A percentile compares a stretch with the other conserved stretches of the same genome.
phyloP scores from a whole-genome alignment of 495 filamentous ascomycete species.

The Penicillium manginii region DNA sequence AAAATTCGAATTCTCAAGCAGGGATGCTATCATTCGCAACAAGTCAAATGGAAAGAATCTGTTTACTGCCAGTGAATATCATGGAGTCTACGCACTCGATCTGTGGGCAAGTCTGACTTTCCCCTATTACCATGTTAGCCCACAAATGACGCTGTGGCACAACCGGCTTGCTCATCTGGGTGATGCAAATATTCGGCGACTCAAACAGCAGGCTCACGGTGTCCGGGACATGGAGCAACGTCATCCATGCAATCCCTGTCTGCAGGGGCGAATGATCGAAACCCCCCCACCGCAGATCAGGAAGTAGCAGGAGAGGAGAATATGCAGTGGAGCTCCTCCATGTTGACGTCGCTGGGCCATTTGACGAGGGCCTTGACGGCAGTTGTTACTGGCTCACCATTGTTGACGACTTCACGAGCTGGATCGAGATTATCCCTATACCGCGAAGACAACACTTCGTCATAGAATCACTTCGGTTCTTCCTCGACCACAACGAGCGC shows the following conservation, averaged over 20 bases:
- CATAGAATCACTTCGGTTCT: too few relatives aligned
- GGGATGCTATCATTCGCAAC: conserved; percentile 7
- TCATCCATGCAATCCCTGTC: conserved; percentile 21
- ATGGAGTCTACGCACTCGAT: conserved; percentile 20
- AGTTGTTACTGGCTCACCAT: too few relatives aligned
- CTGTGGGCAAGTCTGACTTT: conserved; percentile 15
- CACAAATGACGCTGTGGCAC: conserved; percentile 20
- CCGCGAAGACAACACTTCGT: too few relatives aligned
- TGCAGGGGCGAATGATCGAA: conserved; percentile 23
- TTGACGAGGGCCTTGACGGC: too few relatives aligned
- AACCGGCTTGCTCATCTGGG: conserved; percentile 20
- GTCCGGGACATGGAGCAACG: conserved; percentile 12
- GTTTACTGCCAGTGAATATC: conserved; percentile 18
- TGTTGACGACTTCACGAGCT: too few relatives aligned
- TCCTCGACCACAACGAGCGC: too few relatives aligned
- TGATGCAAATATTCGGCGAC: conserved; percentile 3
- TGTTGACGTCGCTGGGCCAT: conserved; percentile 17
- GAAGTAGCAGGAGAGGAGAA: conserved; percentile 16
- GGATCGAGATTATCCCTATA: too few relatives aligned
- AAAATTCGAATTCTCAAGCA: conserved; percentile 18
- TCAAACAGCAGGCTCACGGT: conserved; percentile 19
- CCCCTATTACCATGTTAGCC: conserved; percentile 23
- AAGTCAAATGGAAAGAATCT: conserved; percentile 20
- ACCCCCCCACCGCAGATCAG: conserved; percentile 12
- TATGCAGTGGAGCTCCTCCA: conserved; percentile 28